phyloP scores from a whole-genome alignment of 2,329 filamentous ascomycete species.

The Onygena corvina region DNA sequence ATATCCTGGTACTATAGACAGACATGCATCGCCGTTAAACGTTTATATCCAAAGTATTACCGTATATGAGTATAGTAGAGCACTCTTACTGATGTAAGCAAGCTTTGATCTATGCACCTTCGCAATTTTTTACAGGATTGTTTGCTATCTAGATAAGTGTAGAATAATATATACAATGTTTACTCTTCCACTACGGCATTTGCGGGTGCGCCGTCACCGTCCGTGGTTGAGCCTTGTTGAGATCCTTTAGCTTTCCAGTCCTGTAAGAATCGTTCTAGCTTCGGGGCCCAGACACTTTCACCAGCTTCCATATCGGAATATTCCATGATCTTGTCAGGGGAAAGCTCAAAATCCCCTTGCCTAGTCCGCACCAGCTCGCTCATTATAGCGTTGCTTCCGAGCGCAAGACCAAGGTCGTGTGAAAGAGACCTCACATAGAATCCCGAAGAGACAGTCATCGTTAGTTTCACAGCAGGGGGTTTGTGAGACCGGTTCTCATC shows the following conservation, averaged over 20 bases:
- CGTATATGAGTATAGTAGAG: no score
- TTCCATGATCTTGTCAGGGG: constrained; percentile 59
- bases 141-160: not conserved
- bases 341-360: constrained; percentile 69
- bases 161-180: not conserved
- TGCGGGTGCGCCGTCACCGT: not conserved
- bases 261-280: constrained; percentile 50
- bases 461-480: constrained; percentile 64
- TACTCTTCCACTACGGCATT: not conserved
- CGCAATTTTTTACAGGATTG: not conserved
- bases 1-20: constrained; percentile 10
- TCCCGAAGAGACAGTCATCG: constrained; percentile 86
- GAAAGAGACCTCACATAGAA: constrained; percentile 94
- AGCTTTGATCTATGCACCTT: no score
- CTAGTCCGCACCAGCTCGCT: constrained; percentile 65
- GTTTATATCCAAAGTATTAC: not conserved
- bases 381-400: constrained; percentile 78
- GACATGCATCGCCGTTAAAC: constrained; percentile 2
- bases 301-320: constrained; percentile 64
- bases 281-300: constrained; percentile 70
- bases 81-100: no score
- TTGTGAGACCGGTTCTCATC: not conserved
- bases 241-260: constrained; percentile 26
- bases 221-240: not conserved
- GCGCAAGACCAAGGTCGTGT: constrained; percentile 75